Percentiles rank a stretch among this genome's conserved stretches.
These are phyloP conservation scores for Aegilops speltoides DNA, from an alignment of 176 grass and related monocot genomes.

Conservation along the genomic window DNA sequence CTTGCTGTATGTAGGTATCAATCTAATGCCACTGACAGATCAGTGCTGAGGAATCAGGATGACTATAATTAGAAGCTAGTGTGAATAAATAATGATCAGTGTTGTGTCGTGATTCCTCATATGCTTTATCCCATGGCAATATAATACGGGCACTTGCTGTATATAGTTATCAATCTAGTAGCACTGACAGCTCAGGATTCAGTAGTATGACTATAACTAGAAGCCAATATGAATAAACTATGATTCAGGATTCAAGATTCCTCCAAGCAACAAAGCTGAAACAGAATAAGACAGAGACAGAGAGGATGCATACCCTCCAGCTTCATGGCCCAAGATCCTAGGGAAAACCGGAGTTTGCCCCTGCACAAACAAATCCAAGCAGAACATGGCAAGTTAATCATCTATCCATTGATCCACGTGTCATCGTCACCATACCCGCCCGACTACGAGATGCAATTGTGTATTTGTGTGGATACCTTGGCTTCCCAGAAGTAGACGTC, in stretches of 20 bases:
- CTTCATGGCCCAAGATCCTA: slow-evolving; percentile 90
- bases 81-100: not conserved
- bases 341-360: slow-evolving; percentile 92
- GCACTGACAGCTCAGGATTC: not conserved
- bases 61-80: not conserved
- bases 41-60: not conserved
- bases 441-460: not conserved
- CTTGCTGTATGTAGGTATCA: slow-evolving; percentile 5
- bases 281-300: not conserved
- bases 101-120: not conserved
- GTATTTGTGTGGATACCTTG: slow-evolving; percentile 34
- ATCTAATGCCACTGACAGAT: not conserved
- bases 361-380: slow-evolving; percentile 29
- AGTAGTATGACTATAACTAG: not conserved
- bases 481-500: slow-evolving; percentile 98
- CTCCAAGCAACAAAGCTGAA: not conserved
- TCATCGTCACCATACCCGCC: no score
- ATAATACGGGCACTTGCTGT: slow-evolving; percentile 10
- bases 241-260: no score
- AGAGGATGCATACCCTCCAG: slow-evolving; percentile 59
- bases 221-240: not conserved
- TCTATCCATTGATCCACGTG: not conserved
- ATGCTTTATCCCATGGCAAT: not conserved
- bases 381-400: not conserved
- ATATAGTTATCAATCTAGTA: not conserved